Evolutionary conservation across 805 yeast genomes (phyloP).

Genomic region (Kodamaea hsintzibuensis): DNA sequence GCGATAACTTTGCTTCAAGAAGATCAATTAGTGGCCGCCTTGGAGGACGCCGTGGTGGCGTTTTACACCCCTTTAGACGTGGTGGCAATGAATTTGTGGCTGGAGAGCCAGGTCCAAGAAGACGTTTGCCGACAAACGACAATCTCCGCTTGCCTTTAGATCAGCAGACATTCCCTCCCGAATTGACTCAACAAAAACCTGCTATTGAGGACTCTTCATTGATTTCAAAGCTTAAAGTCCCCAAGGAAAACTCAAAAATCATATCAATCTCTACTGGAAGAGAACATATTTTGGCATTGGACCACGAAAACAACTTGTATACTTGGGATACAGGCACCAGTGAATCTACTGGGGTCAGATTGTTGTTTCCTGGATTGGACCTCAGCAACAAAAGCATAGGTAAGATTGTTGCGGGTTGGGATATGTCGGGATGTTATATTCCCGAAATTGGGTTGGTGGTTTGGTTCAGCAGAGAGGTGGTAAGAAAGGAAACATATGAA

Average conservation of each 20-base stretch:
- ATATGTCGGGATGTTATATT: slow-evolving; percentile 50
- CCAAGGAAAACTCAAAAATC: slow-evolving; percentile 30
- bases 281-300: slow-evolving; percentile 62
- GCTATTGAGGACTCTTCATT: slow-evolving; percentile 17
- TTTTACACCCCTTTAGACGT: slow-evolving; percentile 16
- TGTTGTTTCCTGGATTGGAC: slow-evolving; percentile 38
- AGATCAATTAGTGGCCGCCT: not conserved
- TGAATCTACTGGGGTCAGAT: slow-evolving; percentile 40
- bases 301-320: slow-evolving; percentile 49
- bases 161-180: slow-evolving; percentile 16
- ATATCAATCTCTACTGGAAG: slow-evolving; percentile 62
- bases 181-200: not conserved
- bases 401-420: slow-evolving; percentile 70
- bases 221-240: slow-evolving; percentile 24
- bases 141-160: slow-evolving; percentile 27
- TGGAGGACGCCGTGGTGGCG: not conserved
- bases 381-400: slow-evolving; percentile 27
- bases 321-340: slow-evolving; percentile 58
- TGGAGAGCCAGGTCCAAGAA: slow-evolving; percentile 10
- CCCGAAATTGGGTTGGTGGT: slow-evolving; percentile 54
- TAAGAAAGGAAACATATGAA: slow-evolving; percentile 21
- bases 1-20: not conserved
- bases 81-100: slow-evolving; percentile 18
- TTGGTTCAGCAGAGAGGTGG: slow-evolving; percentile 47
- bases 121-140: slow-evolving; percentile 17